Conservation (phyloP, 225 moss, liverwort and hornwort genomes). For the Asterella californica region DNA sequence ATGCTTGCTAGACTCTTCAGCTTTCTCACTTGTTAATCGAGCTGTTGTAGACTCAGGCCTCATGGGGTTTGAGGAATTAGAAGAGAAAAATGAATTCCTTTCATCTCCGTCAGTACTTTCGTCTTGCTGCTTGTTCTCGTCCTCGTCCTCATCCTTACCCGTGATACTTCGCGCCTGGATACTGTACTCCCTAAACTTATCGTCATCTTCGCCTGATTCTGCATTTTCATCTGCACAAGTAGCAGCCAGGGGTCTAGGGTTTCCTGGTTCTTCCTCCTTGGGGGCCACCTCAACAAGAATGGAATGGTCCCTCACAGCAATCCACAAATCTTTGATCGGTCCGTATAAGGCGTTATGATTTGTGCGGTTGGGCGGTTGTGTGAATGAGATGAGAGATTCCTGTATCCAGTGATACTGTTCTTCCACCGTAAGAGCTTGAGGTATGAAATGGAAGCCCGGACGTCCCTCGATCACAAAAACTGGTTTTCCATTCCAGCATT, state of each 20-base stretch:
- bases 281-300: slow-evolving; percentile 49
- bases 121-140: neutral
- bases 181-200: neutral
- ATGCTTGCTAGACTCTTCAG: slow-evolving; percentile 28
- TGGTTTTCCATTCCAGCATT: slow-evolving; percentile 42
- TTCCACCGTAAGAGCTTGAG: slow-evolving; percentile 56
- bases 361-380: slow-evolving; percentile 92
- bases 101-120: neutral
- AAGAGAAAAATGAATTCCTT: neutral
- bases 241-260: neutral
- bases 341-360: slow-evolving; percentile 88
- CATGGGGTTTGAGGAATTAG: neutral
- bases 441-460: slow-evolving; percentile 93
- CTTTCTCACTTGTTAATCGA: slow-evolving; percentile 25
- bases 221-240: neutral
- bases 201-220: neutral
- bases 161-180: neutral
- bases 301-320: slow-evolving; percentile 44
- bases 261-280: neutral
- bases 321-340: slow-evolving; percentile 67
- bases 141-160: neutral
- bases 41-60: slow-evolving; percentile 1
- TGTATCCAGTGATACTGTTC: slow-evolving; percentile 73
- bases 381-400: slow-evolving; percentile 66
- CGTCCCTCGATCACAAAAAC: slow-evolving; percentile 66